Conservation (phyloP, 352 stramenopile genomes). For the Pythium sukuiense region DNA sequence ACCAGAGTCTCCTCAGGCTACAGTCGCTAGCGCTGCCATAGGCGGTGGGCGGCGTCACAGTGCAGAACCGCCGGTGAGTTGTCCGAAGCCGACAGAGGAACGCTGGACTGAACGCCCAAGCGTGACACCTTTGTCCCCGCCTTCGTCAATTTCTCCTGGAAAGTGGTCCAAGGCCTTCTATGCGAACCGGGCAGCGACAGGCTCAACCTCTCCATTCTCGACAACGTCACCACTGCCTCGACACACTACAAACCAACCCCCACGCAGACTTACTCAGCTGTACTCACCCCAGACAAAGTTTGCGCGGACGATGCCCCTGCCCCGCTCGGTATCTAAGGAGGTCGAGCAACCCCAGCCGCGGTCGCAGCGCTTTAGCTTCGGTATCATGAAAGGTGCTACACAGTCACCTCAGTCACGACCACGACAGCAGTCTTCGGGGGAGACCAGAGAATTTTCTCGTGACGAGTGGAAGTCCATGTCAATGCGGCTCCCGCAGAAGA, state of each 20-base stretch:
- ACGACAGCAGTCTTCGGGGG: slow-evolving; percentile 14
- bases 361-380: slow-evolving; percentile 22
- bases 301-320: slow-evolving; percentile 19
- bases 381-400: slow-evolving; percentile 15
- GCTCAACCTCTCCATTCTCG: not conserved
- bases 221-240: slow-evolving; percentile 1
- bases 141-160: not conserved
- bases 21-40: no score
- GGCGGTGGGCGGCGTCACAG: slow-evolving; percentile 9
- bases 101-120: not conserved
- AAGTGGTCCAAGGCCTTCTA: slow-evolving; percentile 28
- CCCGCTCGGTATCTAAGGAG: slow-evolving; percentile 14
- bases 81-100: slow-evolving; percentile 21
- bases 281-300: slow-evolving; percentile 4
- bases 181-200: slow-evolving; percentile 11
- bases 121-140: not conserved
- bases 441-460: not conserved
- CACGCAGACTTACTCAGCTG: not conserved
- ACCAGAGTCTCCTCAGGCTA: slow-evolving; percentile 3
- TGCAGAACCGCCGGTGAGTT: slow-evolving; percentile 24
- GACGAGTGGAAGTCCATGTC: slow-evolving; percentile 13
- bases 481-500: not conserved
- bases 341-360: not conserved
- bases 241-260: not conserved
- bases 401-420: slow-evolving; percentile 6